Percentiles rank a stretch among this genome's conserved stretches.
Evolutionary conservation across 352 stramenopile genomes (phyloP).

Genomic region (Saprolegnia diclina): DNA sequence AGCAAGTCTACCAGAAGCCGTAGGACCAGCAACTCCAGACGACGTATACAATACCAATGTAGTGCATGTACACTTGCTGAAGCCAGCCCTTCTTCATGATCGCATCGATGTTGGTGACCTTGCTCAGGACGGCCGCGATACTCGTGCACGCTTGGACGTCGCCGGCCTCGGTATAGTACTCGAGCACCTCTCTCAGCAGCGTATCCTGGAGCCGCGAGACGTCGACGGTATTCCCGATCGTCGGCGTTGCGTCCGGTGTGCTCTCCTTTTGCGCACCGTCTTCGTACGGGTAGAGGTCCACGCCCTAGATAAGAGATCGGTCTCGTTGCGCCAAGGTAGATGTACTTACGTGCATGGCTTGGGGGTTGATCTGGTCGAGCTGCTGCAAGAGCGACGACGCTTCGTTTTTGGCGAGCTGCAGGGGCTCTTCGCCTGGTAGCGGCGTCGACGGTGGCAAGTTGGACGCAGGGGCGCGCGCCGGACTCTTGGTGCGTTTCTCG

Average conservation of each 20-base stretch:
- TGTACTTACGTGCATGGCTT: constrained; percentile 56
- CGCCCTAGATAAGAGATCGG: constrained; percentile 46
- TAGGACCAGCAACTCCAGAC: too few relatives aligned
- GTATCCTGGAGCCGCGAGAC: constrained; percentile 60
- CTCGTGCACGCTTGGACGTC: constrained; percentile 82
- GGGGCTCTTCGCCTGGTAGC: constrained; percentile 25
- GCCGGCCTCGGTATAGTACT: constrained; percentile 81
- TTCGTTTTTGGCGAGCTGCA: constrained; percentile 41
- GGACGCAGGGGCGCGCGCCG: constrained; percentile 1
- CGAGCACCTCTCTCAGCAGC: constrained; percentile 80
- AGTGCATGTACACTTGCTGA: constrained; percentile 89
- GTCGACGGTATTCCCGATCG: constrained; percentile 8
- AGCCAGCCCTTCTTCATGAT: constrained; percentile 80
- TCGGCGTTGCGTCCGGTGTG: background rate
- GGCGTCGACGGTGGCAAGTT: constrained; percentile 6
- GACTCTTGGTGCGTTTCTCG: constrained; percentile 22
- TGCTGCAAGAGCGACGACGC: constrained; percentile 75
- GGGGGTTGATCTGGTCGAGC: constrained; percentile 79
- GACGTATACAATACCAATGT: constrained; percentile 61
- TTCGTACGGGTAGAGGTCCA: constrained; percentile 81
- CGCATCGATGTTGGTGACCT: constrained; percentile 69
- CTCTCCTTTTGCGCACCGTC: constrained; percentile 32
- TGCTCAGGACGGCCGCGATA: constrained; percentile 64
- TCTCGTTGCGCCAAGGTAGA: background rate
- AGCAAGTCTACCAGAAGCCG: constrained; percentile 45